Percentiles rank a stretch among this genome's conserved stretches.
Conservation (phyloP, 2,329 filamentous ascomycete genomes). For the Ophiostoma populinum region DNA sequence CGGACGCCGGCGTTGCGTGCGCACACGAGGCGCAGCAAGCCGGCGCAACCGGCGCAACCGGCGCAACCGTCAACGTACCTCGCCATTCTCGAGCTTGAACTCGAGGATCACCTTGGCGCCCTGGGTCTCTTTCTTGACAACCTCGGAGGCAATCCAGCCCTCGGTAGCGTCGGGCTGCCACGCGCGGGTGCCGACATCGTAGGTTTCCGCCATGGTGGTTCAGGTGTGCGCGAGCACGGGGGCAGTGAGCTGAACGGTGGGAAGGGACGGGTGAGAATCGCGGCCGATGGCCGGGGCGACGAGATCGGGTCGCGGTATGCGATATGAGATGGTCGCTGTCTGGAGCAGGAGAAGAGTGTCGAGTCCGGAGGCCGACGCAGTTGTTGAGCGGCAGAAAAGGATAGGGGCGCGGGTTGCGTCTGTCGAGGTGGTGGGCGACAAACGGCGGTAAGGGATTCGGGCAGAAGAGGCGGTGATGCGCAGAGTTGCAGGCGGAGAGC, state of each 20-base stretch:
- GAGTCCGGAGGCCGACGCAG: too few species aligned
- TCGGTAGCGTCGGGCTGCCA: constrained; percentile 96
- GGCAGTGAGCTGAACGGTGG: neutral
- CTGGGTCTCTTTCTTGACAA: constrained; percentile 66
- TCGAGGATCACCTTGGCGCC: constrained; percentile 76
- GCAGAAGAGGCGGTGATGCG: constrained; percentile 5
- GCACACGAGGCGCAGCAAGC: neutral
- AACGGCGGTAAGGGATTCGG: constrained; percentile 7
- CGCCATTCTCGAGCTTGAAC: constrained; percentile 83
- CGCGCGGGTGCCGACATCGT: constrained; percentile 90
- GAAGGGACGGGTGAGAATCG: constrained; percentile 14
- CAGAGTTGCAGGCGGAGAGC: constrained; percentile 11
- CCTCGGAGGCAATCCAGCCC: constrained; percentile 94
- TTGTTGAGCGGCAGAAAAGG: constrained; percentile 4
- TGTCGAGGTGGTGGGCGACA: constrained; percentile 2
- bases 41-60: neutral
- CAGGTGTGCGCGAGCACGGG: neutral
- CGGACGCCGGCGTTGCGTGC: too few species aligned
- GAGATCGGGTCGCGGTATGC: too few species aligned
- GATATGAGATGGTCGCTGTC: too few species aligned
- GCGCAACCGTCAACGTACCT: constrained; percentile 36
- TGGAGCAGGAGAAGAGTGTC: too few species aligned
- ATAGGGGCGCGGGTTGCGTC: constrained; percentile 2
- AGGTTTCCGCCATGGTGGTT: constrained; percentile 69
- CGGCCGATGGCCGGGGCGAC: constrained; percentile 14